A percentile compares a stretch with the other conserved stretches of the same genome.
Evolutionary conservation across 2,329 filamentous ascomycete species (phyloP).

Genomic region (Sporothrix schenckii): DNA sequence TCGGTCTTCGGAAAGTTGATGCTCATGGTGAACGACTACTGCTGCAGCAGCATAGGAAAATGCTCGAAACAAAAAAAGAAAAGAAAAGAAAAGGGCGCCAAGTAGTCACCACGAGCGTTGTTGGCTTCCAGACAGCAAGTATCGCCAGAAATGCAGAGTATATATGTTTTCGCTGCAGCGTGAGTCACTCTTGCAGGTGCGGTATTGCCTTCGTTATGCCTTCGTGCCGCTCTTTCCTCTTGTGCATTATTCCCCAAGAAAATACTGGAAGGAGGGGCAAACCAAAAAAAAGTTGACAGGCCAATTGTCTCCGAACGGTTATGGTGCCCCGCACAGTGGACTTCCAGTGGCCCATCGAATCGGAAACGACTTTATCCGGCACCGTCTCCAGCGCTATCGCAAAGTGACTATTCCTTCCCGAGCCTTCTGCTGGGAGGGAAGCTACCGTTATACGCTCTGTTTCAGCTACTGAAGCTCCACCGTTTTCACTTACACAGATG

Average conservation of each 20-base stretch:
- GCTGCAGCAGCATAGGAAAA: conserved; percentile 8
- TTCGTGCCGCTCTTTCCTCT: conserved; percentile 14
- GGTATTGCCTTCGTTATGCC: conserved; percentile 24
- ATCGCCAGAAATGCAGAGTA: conserved; percentile 16
- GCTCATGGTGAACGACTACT: conserved; percentile 55
- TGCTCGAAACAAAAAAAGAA: neutral
- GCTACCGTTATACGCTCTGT: neutral
- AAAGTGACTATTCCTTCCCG: neutral
- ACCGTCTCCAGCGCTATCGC: conserved; percentile 2
- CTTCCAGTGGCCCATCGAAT: neutral
- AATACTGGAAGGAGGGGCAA: conserved; percentile 25
- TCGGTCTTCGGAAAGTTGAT: conserved; percentile 94
- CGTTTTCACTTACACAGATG: conserved; percentile 19
- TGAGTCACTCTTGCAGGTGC: conserved; percentile 26
- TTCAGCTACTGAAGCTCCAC: neutral
- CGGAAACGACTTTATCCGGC: conserved; percentile 29
- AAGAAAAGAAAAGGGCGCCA: neutral
- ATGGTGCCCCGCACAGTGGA: conserved; percentile 13
- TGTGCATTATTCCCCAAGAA: conserved; percentile 27
- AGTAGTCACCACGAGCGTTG: conserved; percentile 11
- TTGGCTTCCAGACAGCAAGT: neutral
- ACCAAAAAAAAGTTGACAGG: conserved; percentile 25
- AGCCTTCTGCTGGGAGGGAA: neutral
- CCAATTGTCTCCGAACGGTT: neutral
- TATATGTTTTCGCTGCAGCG: conserved; percentile 21